phyloP scores from a whole-genome alignment of 495 filamentous ascomycete species.

The Corynascus novoguineensis region DNA sequence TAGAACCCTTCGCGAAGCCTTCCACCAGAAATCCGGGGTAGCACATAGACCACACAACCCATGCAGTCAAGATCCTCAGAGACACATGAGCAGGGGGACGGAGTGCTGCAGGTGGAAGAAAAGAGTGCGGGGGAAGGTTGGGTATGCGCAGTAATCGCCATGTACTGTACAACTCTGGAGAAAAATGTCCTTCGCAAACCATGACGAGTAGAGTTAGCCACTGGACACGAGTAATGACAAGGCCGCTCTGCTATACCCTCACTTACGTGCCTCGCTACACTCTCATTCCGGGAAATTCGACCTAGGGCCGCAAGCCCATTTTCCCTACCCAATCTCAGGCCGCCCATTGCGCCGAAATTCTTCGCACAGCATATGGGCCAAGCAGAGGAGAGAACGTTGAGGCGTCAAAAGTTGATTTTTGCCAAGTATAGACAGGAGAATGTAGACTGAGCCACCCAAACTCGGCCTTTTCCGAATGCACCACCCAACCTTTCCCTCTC shows the following conservation, averaged over 20 bases:
- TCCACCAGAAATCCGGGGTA: conserved; percentile 21
- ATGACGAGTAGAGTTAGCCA: not conserved
- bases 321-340: conserved; percentile 5
- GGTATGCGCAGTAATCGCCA: conserved; percentile 12
- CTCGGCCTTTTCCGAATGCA: not conserved
- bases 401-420: not conserved
- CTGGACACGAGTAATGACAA: not conserved
- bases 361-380: not conserved
- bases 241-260: conserved; percentile 1
- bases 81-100: not conserved
- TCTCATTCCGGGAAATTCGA: conserved; percentile 20
- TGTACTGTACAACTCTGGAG: no score
- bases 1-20: conserved; percentile 19
- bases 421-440: conserved; percentile 14
- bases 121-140: conserved; percentile 7
- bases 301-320: not conserved
- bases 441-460: not conserved
- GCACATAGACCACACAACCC: no score
- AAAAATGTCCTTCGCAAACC: not conserved
- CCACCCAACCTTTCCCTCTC: not conserved
- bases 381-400: not conserved
- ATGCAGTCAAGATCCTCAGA: not conserved
- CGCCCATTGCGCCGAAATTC: not conserved
- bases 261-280: not conserved
- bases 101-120: conserved; percentile 5